A percentile compares a stretch with the other conserved stretches of the same genome.
Evolutionary conservation across 106 monocot genomes (phyloP).

Genomic region (Dendrobium catenatum): DNA sequence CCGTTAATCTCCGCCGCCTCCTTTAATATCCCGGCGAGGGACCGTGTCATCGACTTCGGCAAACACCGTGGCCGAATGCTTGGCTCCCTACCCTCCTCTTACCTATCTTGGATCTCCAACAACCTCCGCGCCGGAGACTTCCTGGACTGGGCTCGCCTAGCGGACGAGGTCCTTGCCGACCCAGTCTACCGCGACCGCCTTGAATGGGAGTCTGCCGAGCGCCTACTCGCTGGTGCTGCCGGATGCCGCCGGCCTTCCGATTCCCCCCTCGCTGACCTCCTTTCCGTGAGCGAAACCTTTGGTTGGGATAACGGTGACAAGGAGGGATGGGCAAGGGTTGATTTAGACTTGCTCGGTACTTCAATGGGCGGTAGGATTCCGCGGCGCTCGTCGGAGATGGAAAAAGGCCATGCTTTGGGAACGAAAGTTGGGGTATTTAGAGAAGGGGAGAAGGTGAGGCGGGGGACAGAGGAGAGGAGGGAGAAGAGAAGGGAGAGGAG

Average conservation of each 20-base stretch:
- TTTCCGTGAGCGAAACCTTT: constrained; percentile 46
- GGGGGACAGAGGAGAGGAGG: constrained; percentile 20
- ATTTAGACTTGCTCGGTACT: constrained; percentile 63
- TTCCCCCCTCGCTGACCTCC: constrained; percentile 28
- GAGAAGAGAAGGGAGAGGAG: constrained; percentile 53
- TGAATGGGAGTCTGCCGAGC: constrained; percentile 66
- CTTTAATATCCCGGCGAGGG: constrained; percentile 28
- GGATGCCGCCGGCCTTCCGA: background rate
- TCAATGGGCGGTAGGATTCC: constrained; percentile 76
- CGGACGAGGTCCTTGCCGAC: constrained; percentile 68
- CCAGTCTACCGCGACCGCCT: constrained; percentile 66
- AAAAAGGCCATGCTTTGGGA: too few species aligned
- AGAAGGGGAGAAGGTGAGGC: constrained; percentile 1
- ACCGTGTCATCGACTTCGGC: constrained; percentile 62
- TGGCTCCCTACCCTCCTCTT: constrained; percentile 73
- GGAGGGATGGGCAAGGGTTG: constrained; percentile 50
- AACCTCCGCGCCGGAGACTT: constrained; percentile 49
- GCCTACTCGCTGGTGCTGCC: constrained; percentile 37
- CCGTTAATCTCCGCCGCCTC: too few species aligned
- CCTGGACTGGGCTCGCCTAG: constrained; percentile 48
- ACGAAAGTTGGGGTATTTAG: background rate
- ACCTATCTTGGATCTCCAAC: constrained; percentile 56
- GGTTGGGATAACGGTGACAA: constrained; percentile 79
- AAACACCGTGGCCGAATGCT: constrained; percentile 70
- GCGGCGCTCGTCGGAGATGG: background rate